These are phyloP conservation scores for Novymonas esmeraldas DNA, from an alignment of 208 protist species.

Conservation along the genomic window DNA sequence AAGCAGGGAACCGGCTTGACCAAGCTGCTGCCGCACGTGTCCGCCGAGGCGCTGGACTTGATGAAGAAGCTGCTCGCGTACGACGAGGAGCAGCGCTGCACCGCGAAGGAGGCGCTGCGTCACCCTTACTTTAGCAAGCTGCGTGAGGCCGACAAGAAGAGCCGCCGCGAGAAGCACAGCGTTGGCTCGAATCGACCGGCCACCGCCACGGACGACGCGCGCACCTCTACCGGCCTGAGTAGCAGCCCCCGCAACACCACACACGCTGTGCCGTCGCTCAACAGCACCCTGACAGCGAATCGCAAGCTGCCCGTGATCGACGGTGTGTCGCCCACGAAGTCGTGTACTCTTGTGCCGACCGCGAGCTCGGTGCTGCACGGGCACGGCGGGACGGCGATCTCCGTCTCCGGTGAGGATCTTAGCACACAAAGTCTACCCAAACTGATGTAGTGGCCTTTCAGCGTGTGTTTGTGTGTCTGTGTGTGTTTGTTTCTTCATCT, in stretches of 20 bases:
- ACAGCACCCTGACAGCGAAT: constrained; percentile 20
- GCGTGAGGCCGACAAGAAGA: constrained; percentile 57
- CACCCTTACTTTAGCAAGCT: constrained; percentile 89
- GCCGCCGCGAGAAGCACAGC: constrained; percentile 14
- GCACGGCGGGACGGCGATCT: background rate
- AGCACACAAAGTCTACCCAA: constrained; percentile 25
- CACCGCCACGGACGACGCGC: background rate
- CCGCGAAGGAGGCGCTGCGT: constrained; percentile 90
- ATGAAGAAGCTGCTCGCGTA: constrained; percentile 87
- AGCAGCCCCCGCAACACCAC: constrained; percentile 21
- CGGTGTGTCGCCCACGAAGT: constrained; percentile 24
- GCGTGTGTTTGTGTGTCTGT: background rate
- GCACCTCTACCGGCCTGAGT: constrained; percentile 4
- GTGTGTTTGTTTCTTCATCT: background rate
- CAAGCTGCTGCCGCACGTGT: constrained; percentile 71
- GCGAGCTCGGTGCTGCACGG: constrained; percentile 1
- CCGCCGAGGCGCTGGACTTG: constrained; percentile 83
- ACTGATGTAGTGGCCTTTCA: constrained; percentile 3
- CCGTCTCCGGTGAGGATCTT: constrained; percentile 20
- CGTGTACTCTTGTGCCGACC: background rate
- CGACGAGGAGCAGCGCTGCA: constrained; percentile 87
- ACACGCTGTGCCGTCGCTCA: constrained; percentile 20
- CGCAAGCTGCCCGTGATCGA: constrained; percentile 29
- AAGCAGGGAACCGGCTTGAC: constrained; percentile 67
- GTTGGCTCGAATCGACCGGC: constrained; percentile 1